Conservation (phyloP, 495 filamentous ascomycete species). For the Extremus antarcticus region DNA sequence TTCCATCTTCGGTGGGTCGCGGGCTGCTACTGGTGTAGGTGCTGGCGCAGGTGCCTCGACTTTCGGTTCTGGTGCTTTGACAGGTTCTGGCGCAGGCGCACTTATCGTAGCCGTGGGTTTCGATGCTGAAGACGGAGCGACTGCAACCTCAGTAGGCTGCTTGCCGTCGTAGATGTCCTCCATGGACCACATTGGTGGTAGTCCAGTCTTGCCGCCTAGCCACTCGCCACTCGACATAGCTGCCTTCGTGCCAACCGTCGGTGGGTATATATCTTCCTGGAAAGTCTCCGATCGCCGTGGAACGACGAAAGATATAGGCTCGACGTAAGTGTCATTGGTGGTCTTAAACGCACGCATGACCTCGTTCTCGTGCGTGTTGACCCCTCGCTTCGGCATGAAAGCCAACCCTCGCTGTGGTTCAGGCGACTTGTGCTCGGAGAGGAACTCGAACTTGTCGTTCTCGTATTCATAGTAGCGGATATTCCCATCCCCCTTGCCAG, state of each 20-base stretch:
- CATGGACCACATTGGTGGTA: conserved; percentile 85
- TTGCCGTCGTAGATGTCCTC: conserved; percentile 81
- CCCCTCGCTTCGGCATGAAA: conserved; percentile 87
- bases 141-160: conserved; percentile 60
- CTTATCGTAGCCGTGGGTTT: conserved; percentile 24
- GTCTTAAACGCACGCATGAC: conserved; percentile 94
- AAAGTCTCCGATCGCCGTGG: conserved; percentile 92
- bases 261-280: conserved; percentile 94
- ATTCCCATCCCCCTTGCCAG: conserved; percentile 95
- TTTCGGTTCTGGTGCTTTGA: conserved; percentile 30
- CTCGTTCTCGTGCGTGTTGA: conserved; percentile 93
- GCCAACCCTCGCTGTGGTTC: conserved; percentile 93
- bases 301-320: conserved; percentile 94
- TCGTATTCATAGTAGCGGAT: conserved; percentile 97
- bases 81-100: conserved; percentile 34
- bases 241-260: conserved; percentile 62
- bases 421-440: conserved; percentile 88
- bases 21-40: conserved; percentile 29
- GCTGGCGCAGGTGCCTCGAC: conserved; percentile 35
- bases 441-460: conserved; percentile 92
- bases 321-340: conserved; percentile 84
- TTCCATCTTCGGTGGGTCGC: conserved; percentile 46
- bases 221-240: conserved; percentile 73
- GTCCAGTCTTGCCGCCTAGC: conserved; percentile 69
- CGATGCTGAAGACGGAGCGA: conserved; percentile 25